Evolutionary conservation across 164 flowering plant species (phyloP).

Genomic region (Echeveria elegans): DNA sequence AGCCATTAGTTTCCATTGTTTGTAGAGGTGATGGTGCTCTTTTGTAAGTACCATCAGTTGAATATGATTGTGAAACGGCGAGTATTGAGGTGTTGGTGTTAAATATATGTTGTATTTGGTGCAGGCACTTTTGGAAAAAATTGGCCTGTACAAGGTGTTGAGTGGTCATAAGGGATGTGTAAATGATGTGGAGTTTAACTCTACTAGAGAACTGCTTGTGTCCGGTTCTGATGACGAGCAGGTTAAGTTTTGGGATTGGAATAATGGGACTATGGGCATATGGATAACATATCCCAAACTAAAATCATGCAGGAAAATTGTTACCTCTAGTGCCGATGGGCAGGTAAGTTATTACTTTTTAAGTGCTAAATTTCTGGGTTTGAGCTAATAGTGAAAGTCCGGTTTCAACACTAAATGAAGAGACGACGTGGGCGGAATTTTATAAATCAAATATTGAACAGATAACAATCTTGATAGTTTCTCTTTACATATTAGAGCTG

Average conservation of each 20-base stretch:
- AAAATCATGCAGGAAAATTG: conserved; percentile 45
- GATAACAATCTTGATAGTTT: too few relatives aligned
- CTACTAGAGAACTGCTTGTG: conserved; percentile 50
- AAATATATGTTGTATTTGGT: conserved; percentile 10
- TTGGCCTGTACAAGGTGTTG: conserved; percentile 41
- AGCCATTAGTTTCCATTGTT: too few relatives aligned
- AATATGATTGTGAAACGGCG: background rate
- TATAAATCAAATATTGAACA: background rate
- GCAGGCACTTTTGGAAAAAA: conserved; percentile 34
- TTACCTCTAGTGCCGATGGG: conserved; percentile 66
- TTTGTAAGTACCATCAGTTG: background rate
- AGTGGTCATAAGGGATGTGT: conserved; percentile 61
- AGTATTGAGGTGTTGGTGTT: background rate
- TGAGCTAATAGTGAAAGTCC: background rate
- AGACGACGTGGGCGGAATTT: background rate
- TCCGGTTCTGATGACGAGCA: conserved; percentile 71
- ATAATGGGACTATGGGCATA: conserved; percentile 43
- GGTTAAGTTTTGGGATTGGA: conserved; percentile 61
- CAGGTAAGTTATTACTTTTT: conserved; percentile 28
- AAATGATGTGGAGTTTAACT: conserved; percentile 54
- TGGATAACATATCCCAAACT: conserved; percentile 53
- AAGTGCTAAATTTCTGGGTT: background rate
- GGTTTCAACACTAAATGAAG: background rate
- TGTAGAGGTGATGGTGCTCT: background rate
- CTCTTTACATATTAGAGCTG: too few relatives aligned